Percentiles rank a stretch among this genome's conserved stretches.
Evolutionary conservation across 495 filamentous ascomycete genomes (phyloP).

Genomic region (Pyrenula massariospora): DNA sequence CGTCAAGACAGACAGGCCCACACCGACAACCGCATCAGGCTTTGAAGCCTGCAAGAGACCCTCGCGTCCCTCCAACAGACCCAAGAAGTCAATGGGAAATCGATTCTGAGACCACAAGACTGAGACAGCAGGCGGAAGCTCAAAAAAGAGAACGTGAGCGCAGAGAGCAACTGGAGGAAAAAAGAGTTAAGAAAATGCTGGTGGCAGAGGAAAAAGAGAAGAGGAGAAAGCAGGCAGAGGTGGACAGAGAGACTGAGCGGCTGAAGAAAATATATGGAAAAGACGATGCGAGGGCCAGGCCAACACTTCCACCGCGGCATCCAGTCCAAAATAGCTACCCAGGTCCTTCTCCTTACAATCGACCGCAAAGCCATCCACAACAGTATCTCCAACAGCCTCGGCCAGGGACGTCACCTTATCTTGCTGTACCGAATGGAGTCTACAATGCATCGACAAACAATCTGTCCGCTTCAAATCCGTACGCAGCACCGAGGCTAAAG

Average conservation of each 20-base stretch:
- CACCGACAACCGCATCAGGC: conserved; percentile 7
- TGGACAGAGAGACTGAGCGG: conserved; percentile 78
- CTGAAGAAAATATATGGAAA: conserved; percentile 61
- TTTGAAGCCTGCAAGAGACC: conserved; percentile 1
- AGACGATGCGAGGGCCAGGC: conserved; percentile 17
- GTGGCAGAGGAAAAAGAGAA: conserved; percentile 65
- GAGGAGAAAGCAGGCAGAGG: conserved; percentile 52
- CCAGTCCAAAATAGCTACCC: background rate
- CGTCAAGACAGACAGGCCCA: conserved; percentile 3
- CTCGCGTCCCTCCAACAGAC: conserved; percentile 19
- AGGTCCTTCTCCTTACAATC: background rate
- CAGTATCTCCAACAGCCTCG: background rate
- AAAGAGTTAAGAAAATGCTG: conserved; percentile 62
- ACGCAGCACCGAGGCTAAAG: background rate
- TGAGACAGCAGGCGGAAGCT: conserved; percentile 43
- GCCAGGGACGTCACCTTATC: background rate
- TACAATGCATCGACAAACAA: background rate
- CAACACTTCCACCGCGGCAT: background rate
- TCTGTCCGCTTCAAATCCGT: background rate
- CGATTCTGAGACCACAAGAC: conserved; percentile 51
- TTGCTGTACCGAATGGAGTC: background rate
- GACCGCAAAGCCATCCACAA: background rate
- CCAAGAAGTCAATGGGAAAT: conserved; percentile 44
- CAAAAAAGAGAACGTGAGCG: conserved; percentile 43
- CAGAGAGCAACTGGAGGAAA: conserved; percentile 48